phyloP scores from a whole-genome alignment of 208 protist genomes.

The Lotmaria passim region DNA sequence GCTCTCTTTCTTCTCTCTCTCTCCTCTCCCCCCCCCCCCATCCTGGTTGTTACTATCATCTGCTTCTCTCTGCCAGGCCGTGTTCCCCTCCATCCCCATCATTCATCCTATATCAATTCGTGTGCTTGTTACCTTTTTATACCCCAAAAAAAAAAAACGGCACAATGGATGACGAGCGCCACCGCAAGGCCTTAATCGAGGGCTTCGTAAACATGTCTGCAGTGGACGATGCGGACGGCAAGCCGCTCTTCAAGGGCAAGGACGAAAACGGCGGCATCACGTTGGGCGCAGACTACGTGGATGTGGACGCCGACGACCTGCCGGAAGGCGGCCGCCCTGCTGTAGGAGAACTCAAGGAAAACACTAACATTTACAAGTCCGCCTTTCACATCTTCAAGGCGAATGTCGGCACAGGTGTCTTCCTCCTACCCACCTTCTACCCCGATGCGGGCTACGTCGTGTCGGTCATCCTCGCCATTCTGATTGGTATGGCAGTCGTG shows the following conservation, averaged over 20 bases:
- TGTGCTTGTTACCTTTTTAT: not conserved
- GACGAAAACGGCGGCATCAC: slow-evolving; percentile 21
- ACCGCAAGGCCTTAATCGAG: slow-evolving; percentile 38
- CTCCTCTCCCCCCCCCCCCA: too few relatives aligned
- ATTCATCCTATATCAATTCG: too few relatives aligned
- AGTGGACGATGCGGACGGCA: slow-evolving; percentile 24
- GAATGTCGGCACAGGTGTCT: slow-evolving; percentile 86
- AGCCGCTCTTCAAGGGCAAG: slow-evolving; percentile 18
- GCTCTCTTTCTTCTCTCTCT: too few relatives aligned
- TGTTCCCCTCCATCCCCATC: too few relatives aligned
- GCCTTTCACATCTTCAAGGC: slow-evolving; percentile 90
- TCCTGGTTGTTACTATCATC: too few relatives aligned
- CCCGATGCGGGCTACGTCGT: slow-evolving; percentile 71
- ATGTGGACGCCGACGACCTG: slow-evolving; percentile 40
- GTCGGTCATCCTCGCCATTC: slow-evolving; percentile 42
- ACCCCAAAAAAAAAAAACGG: slow-evolving; percentile 3
- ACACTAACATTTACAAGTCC: slow-evolving; percentile 72
- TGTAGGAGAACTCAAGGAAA: slow-evolving; percentile 52
- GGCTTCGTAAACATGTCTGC: slow-evolving; percentile 49
- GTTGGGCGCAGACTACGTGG: slow-evolving; percentile 37
- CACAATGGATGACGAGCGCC: slow-evolving; percentile 29
- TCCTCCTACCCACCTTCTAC: slow-evolving; percentile 83
- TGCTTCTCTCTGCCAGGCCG: too few relatives aligned
- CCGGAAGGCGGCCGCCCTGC: not conserved
- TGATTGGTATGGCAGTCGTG: slow-evolving; percentile 64